These are phyloP conservation scores for Achaetomiella virescens DNA, from an alignment of 495 filamentous ascomycete species.

Conservation along the genomic window DNA sequence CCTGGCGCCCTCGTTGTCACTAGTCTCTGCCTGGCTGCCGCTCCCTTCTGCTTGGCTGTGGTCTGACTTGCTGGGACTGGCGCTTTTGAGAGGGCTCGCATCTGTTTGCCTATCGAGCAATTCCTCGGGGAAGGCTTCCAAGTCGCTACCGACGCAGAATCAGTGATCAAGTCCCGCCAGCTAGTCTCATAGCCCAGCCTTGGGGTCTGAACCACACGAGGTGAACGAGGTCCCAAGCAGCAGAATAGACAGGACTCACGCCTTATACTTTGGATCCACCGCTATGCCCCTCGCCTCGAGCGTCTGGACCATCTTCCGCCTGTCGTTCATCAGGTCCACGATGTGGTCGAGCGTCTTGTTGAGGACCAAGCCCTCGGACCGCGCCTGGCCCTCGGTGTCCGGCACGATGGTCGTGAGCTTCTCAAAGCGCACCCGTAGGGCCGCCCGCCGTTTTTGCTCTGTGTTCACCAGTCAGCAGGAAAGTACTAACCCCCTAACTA, in stretches of 20 bases:
- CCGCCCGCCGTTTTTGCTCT: slow-evolving; percentile 84
- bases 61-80: not conserved
- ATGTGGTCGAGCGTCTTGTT: slow-evolving; percentile 70
- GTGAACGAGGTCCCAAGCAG: no score
- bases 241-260: slow-evolving; percentile 13
- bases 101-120: not conserved
- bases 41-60: not conserved
- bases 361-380: slow-evolving; percentile 80
- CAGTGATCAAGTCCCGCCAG: no score
- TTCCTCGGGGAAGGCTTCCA: not conserved
- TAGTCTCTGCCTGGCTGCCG: not conserved
- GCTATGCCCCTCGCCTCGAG: slow-evolving; percentile 20
- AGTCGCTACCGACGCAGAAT: not conserved
- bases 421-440: slow-evolving; percentile 85
- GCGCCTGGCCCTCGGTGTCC: slow-evolving; percentile 72
- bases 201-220: no score
- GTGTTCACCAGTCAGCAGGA: not conserved
- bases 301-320: slow-evolving; percentile 48
- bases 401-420: slow-evolving; percentile 75
- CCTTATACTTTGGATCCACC: slow-evolving; percentile 17
- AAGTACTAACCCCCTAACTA: no score
- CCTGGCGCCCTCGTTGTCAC: not conserved
- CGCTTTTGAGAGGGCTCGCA: not conserved
- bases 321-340: slow-evolving; percentile 54
- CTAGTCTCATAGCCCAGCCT: no score